These are phyloP conservation scores for Fremontodendron californicum DNA, from an alignment of 345 rosid species.

Conservation along the genomic window DNA sequence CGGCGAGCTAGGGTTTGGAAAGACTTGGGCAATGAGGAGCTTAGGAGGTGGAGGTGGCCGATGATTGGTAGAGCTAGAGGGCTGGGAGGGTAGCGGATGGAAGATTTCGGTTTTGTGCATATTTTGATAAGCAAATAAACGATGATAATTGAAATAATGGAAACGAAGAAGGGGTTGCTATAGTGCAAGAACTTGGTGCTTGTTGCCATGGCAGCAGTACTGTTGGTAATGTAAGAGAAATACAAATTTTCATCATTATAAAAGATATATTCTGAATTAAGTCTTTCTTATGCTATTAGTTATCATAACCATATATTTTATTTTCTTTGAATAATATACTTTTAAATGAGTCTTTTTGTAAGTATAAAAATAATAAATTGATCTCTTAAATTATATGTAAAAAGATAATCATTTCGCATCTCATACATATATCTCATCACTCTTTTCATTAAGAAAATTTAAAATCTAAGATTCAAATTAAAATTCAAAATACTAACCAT, in stretches of 20 bases:
- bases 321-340: too few relatives aligned
- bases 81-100: constrained; percentile 30
- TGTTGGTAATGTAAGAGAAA: neutral
- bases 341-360: too few relatives aligned
- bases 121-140: constrained; percentile 13
- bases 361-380: too few relatives aligned
- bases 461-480: too few relatives aligned
- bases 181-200: neutral
- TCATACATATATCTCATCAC: neutral
- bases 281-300: neutral
- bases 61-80: constrained; percentile 45
- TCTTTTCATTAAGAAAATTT: neutral
- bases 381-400: too few relatives aligned
- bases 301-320: neutral
- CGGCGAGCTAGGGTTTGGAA: constrained; percentile 42
- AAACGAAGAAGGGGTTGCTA: constrained; percentile 11
- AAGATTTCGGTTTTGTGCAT: neutral
- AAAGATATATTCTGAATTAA: neutral
- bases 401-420: too few relatives aligned
- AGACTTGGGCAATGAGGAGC: constrained; percentile 44
- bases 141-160: neutral
- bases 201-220: neutral
- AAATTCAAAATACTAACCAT: too few relatives aligned
- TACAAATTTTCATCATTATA: neutral
- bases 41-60: constrained; percentile 45